These are phyloP conservation scores for Leucoagaricus sp. DNA, from an alignment of 1,284 basidiomycete genomes.

Conservation along the genomic window DNA sequence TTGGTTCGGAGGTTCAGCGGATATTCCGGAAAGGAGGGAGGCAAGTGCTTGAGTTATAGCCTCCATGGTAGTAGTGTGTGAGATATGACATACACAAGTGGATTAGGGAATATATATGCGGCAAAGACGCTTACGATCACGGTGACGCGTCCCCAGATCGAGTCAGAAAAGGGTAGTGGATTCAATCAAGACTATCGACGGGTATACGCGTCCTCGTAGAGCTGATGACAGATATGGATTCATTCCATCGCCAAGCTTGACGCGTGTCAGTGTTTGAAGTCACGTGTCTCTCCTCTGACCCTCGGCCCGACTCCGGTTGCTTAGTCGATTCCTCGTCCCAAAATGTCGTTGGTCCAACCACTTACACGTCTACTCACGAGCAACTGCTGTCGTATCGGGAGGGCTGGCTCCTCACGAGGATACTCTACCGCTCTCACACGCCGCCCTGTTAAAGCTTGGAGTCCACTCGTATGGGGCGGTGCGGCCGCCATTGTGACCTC, in stretches of 20 bases:
- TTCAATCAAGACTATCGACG: conserved; percentile 1
- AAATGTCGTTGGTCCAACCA: conserved; percentile 20
- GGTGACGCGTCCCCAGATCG: conserved; percentile 10
- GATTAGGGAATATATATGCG: conserved; percentile 1
- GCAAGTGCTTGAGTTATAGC: conserved; percentile 6
- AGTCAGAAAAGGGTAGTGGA: conserved; percentile 6
- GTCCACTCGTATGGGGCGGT: conserved; percentile 24
- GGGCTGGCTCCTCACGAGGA: neutral
- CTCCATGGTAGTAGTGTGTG: conserved; percentile 5
- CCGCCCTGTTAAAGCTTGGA: conserved; percentile 11
- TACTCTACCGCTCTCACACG: conserved; percentile 5
- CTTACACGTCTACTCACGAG: conserved; percentile 19
- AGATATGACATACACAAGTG: conserved; percentile 8
- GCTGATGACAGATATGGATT: neutral
- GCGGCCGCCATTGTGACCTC: conserved; percentile 18
- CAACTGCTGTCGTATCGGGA: conserved; percentile 12
- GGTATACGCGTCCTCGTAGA: conserved; percentile 3
- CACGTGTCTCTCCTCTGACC: conserved; percentile 7
- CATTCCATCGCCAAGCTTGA: neutral
- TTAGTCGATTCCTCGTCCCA: neutral
- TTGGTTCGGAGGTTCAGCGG: neutral
- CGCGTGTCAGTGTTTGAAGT: neutral
- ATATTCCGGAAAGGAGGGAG: neutral
- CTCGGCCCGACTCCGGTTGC: neutral
- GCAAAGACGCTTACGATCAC: conserved; percentile 8